Percentiles rank a stretch among this genome's conserved stretches.
Evolutionary conservation across 371 early-diverging fungal genomes (phyloP).

Genomic region (Syncephalastrum sp.): DNA sequence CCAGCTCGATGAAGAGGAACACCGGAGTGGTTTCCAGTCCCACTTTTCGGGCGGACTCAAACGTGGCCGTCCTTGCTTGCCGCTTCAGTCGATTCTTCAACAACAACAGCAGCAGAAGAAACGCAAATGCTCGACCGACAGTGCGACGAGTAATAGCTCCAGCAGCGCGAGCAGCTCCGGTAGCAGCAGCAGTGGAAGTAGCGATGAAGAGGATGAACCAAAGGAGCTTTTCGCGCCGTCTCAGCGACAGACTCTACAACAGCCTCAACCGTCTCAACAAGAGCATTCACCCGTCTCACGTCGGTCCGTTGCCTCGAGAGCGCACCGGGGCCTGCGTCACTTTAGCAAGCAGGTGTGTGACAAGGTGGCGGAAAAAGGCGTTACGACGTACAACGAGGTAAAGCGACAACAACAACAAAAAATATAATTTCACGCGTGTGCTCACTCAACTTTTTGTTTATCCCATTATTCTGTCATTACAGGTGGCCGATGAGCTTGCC

Average conservation of each 20-base stretch:
- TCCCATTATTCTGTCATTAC: not conserved
- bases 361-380: constrained; percentile 54
- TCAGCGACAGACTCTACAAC: not conserved
- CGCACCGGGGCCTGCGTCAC: constrained; percentile 47
- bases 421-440: not conserved
- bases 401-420: constrained; percentile 5
- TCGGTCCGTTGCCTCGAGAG: constrained; percentile 3
- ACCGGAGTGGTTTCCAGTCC: constrained; percentile 11
- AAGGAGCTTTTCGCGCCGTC: not conserved
- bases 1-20: constrained; percentile 21
- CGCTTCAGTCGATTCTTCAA: not conserved
- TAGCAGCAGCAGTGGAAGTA: not conserved
- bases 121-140: constrained; percentile 9
- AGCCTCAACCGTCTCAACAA: not conserved
- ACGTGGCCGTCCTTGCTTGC: not conserved
- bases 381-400: constrained; percentile 64
- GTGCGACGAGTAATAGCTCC: not conserved
- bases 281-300: too few species aligned
- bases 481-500: constrained; percentile 36
- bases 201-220: constrained; percentile 1
- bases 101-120: constrained; percentile 10
- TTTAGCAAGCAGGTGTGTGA: constrained; percentile 60
- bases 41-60: constrained; percentile 4
- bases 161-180: not conserved
- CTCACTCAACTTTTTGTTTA: not conserved